A percentile compares a stretch with the other conserved stretches of the same genome.
Conservation (phyloP, 495 filamentous ascomycete genomes). For the Halenospora varia region DNA sequence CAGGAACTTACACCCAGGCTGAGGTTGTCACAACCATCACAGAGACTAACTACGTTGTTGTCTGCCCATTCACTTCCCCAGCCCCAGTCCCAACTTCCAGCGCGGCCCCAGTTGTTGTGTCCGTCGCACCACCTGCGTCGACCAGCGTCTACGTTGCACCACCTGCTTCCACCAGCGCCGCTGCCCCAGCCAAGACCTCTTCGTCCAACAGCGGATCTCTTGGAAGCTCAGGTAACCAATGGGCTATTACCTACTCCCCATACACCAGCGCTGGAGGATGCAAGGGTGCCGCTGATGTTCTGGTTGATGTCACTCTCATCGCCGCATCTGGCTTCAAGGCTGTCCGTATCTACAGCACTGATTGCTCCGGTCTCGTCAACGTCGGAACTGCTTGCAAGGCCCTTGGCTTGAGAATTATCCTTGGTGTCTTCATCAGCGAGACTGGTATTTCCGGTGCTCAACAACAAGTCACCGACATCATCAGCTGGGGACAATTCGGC, state of each 20-base stretch:
- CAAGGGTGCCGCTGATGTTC: slow-evolving; percentile 60
- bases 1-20: slow-evolving; percentile 71
- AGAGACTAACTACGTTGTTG: slow-evolving; percentile 61
- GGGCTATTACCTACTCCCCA: slow-evolving; percentile 91
- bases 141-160: slow-evolving; percentile 4
- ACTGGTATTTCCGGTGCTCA: slow-evolving; percentile 50
- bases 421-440: slow-evolving; percentile 77
- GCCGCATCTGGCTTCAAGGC: slow-evolving; percentile 69
- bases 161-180: not conserved
- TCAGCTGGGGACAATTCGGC: slow-evolving; percentile 69
- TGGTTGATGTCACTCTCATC: slow-evolving; percentile 64
- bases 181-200: slow-evolving; percentile 10
- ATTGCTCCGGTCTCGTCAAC: slow-evolving; percentile 76
- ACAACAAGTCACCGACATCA: slow-evolving; percentile 68
- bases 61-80: slow-evolving; percentile 63
- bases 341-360: slow-evolving; percentile 87
- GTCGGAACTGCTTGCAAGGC: slow-evolving; percentile 60
- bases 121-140: slow-evolving; percentile 5
- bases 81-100: slow-evolving; percentile 14
- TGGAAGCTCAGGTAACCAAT: slow-evolving; percentile 44
- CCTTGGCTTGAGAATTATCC: slow-evolving; percentile 69
- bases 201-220: slow-evolving; percentile 5
- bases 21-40: slow-evolving; percentile 64
- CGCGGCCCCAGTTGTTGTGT: slow-evolving; percentile 5
- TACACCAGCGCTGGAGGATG: slow-evolving; percentile 61